Percentiles rank a stretch among this genome's conserved stretches.
These are phyloP conservation scores for Podospora pseudocomata DNA, from an alignment of 495 filamentous ascomycete genomes.

Conservation along the genomic window DNA sequence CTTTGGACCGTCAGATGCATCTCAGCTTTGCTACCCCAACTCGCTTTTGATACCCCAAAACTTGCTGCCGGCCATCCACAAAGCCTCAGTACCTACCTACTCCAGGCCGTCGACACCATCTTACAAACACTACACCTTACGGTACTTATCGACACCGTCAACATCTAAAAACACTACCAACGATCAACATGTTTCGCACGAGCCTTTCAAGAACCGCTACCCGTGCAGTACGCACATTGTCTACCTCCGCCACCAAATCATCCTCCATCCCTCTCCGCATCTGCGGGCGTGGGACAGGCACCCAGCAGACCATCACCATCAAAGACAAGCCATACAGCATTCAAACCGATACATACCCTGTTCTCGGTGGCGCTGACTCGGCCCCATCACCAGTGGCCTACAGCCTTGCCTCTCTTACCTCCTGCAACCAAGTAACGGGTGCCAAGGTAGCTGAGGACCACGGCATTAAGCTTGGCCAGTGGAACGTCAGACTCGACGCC, in stretches of 20 bases:
- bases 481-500: conserved; percentile 23
- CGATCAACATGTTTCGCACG: not conserved
- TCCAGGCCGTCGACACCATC: no score
- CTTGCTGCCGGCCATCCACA: no score
- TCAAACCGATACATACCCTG: conserved; percentile 25
- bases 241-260: conserved; percentile 1
- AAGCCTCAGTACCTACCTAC: no score
- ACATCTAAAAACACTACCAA: not conserved
- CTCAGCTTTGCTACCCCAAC: not conserved
- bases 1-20: not conserved
- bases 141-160: no score
- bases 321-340: conserved; percentile 25
- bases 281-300: conserved; percentile 19
- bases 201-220: not conserved
- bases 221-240: not conserved
- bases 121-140: no score
- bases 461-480: conserved; percentile 24
- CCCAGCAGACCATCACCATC: conserved; percentile 20
- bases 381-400: conserved; percentile 28
- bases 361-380: conserved; percentile 26
- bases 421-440: conserved; percentile 32
- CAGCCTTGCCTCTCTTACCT: conserved; percentile 26
- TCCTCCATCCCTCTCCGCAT: conserved; percentile 18
- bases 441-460: conserved; percentile 23
- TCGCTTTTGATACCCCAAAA: not conserved